Evolutionary conservation across 306 rosid species (phyloP), one percentile per base, ranked within the genome.

Genomic region (Neltuma alba): DNA sequence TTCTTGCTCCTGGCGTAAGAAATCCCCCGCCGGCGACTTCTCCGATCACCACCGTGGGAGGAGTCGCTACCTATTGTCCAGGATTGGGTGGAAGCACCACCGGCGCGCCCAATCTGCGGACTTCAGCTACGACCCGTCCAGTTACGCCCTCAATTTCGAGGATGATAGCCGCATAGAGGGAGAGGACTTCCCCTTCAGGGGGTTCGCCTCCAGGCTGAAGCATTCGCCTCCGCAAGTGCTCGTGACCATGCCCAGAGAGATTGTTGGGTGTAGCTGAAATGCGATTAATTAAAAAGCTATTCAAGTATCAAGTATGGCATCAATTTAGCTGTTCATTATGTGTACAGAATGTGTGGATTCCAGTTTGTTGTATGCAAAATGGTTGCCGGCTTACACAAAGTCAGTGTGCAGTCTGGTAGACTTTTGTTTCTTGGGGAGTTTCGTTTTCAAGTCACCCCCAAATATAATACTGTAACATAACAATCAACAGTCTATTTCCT

Each of bases 81-180:
- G 79, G 0, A 52, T 69, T 5, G 27, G 83, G 13, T 80, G 82
- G 0, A 72, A 9, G 5, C 25, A 68, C 28, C 67, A 4, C 12
- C 87, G 85, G 0, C 62, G 13, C 0, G 21, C 87, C 9, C 85
- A 80, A 11, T 83, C 87, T 0, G 80, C 83, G 0, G 89, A 86
- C n/a, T 86, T 86, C 18, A 78, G 85, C 45, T 86, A 86, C 2
- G 87, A 86, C 16, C 80, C 89, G 1, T 78, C 70, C 0, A 86
- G 89, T 40, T 86, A 86, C 58, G 89, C 89, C 0, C 87, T 86
- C 25, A 86, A 86, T n/a, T 86, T 86, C 0, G 89, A 86, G 52
- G 74, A 55, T 25, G 83, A 86, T 9, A 55, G 7, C 6, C 66
- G 38, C 9, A 20, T 21, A 13, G 78, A 55, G 21, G 38, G 50